Evolutionary conservation across 352 stramenopile genomes (phyloP).

Genomic region (Elongisporangium anandrum): DNA sequence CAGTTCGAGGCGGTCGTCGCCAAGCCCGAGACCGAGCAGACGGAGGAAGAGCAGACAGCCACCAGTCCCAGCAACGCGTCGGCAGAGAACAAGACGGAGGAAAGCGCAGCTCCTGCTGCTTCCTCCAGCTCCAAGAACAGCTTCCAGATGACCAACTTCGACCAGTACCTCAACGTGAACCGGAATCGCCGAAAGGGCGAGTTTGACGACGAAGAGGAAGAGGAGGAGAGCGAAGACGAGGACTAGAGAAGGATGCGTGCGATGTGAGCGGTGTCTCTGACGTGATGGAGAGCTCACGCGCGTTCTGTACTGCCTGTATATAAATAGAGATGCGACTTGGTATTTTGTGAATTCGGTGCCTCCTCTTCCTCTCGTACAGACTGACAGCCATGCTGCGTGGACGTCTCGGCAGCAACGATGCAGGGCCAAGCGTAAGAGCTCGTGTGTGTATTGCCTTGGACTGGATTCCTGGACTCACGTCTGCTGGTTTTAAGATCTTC

Average conservation of each 20-base stretch:
- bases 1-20: constrained; percentile 1
- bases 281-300: too few species aligned
- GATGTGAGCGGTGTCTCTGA: too few species aligned
- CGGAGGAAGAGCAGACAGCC: constrained; percentile 9
- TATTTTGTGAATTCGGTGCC: neutral
- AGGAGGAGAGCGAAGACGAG: constrained; percentile 41
- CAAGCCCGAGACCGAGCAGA: constrained; percentile 13
- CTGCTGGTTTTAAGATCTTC: neutral
- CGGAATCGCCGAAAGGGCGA: constrained; percentile 73
- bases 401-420: neutral
- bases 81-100: constrained; percentile 7
- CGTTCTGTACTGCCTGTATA: neutral
- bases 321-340: neutral
- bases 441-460: too few species aligned
- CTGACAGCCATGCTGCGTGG: neutral
- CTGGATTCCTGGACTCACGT: too few species aligned
- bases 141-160: constrained; percentile 45
- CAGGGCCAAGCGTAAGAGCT: neutral
- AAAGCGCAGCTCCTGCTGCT: constrained; percentile 10
- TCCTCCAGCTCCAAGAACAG: constrained; percentile 44
- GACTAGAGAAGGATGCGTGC: constrained; percentile 28
- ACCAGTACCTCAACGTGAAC: constrained; percentile 63
- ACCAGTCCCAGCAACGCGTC: constrained; percentile 4
- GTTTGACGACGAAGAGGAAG: constrained; percentile 68
- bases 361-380: neutral